A percentile compares a stretch with the other conserved stretches of the same genome.
Conservation (phyloP, 2,329 filamentous ascomycete species). For the Fusarium scirpi region DNA sequence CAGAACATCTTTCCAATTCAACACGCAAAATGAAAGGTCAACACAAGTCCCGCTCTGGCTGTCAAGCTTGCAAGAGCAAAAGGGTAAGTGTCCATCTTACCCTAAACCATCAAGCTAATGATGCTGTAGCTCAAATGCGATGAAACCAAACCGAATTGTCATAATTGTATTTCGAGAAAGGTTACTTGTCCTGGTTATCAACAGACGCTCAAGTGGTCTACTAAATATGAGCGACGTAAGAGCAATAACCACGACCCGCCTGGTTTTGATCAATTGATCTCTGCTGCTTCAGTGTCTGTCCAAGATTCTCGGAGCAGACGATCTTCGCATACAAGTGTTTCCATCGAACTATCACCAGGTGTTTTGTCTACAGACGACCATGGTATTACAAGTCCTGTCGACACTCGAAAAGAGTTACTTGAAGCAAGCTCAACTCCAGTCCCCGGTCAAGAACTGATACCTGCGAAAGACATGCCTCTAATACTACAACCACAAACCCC, state of each 20-base stretch:
- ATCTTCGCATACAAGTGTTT: background rate
- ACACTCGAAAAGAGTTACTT: fast-evolving
- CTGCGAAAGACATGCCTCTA: background rate
- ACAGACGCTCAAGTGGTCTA: constrained; percentile 36
- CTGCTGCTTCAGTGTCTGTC: constrained; percentile 26
- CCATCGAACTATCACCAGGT: background rate
- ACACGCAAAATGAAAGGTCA: constrained; percentile 27
- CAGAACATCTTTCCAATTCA: constrained; percentile 1
- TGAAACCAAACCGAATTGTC: constrained; percentile 24
- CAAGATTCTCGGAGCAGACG: background rate
- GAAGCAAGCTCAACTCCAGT: background rate
- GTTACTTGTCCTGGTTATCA: constrained; percentile 30
- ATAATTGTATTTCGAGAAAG: constrained; percentile 13
- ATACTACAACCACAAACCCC: background rate
- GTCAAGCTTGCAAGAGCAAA: constrained; percentile 25
- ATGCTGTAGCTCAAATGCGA: constrained; percentile 29
- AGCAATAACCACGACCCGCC: constrained; percentile 16
- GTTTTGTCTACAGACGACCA: background rate
- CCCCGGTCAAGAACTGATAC: fast-evolving
- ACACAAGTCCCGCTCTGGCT: constrained; percentile 32
- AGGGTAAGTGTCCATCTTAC: constrained; percentile 5
- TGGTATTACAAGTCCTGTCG: too few species aligned
- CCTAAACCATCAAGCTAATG: background rate
- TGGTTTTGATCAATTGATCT: constrained; percentile 25
- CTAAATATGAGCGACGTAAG: constrained; percentile 28